Conservation (phyloP, 2,329 filamentous ascomycete genomes). For the Conoideocrella luteorostrata region DNA sequence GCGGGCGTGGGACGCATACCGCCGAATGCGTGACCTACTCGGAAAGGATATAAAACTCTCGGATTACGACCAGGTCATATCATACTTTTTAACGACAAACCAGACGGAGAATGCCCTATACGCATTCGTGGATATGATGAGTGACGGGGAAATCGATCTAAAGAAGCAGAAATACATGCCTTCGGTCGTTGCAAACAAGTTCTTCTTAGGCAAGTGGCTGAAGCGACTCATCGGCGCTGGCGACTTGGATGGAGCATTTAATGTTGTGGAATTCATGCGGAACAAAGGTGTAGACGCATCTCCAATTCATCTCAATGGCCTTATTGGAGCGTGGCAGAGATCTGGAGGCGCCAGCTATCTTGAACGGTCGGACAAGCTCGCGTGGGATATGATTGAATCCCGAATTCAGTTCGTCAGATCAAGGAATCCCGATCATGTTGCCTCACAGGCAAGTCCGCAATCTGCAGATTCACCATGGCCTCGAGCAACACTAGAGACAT, state of each 20-base stretch:
- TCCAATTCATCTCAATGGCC: slow-evolving; percentile 71
- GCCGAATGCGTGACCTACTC: slow-evolving; percentile 55
- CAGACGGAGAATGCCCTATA: slow-evolving; percentile 62
- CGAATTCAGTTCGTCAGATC: slow-evolving; percentile 57
- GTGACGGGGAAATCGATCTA: slow-evolving; percentile 47
- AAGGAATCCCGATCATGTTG: slow-evolving; percentile 23
- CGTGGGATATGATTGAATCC: slow-evolving; percentile 69
- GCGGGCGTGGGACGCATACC: slow-evolving; percentile 62
- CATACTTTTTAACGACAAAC: slow-evolving; percentile 61
- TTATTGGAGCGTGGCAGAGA: slow-evolving; percentile 73
- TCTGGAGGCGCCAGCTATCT: slow-evolving; percentile 48
- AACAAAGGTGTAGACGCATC: slow-evolving; percentile 60
- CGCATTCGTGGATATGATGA: slow-evolving; percentile 88
- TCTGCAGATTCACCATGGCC: slow-evolving; percentile 30
- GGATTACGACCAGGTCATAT: slow-evolving; percentile 70
- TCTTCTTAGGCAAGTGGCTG: slow-evolving; percentile 84
- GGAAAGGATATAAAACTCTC: slow-evolving; percentile 57
- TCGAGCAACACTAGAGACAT: slow-evolving; percentile 68
- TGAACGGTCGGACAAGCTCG: slow-evolving; percentile 59
- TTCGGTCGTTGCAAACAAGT: slow-evolving; percentile 57
- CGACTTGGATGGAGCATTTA: slow-evolving; percentile 62
- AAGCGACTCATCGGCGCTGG: slow-evolving; percentile 72
- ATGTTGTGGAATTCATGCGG: slow-evolving; percentile 71
- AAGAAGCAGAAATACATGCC: slow-evolving; percentile 39
- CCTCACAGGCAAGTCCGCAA: slow-evolving; percentile 1